Conservation (phyloP, 163 green algal genomes). For the Scenedesmus sp. region DNA sequence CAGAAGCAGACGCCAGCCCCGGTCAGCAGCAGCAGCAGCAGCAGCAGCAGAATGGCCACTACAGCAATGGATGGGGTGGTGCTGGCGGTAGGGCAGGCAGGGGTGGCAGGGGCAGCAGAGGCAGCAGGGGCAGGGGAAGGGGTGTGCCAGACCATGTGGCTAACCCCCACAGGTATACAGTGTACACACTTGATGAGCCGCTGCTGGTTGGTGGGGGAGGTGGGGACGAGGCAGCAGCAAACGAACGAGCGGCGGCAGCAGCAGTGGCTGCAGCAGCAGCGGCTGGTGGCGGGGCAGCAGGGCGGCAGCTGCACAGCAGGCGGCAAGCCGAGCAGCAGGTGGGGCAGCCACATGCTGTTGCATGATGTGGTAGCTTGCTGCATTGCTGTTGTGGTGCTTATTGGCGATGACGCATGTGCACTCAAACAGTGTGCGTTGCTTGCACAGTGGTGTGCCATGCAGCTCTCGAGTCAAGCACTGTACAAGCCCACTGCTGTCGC, state of each 20-base stretch:
- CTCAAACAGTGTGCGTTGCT: too few species aligned
- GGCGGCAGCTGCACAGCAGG: background rate
- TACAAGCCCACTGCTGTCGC: too few species aligned
- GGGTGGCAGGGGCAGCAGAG: conserved; percentile 25
- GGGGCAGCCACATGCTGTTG: background rate
- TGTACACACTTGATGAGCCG: conserved; percentile 75
- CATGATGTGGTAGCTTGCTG: background rate
- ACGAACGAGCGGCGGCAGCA: background rate
- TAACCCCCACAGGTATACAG: conserved; percentile 74
- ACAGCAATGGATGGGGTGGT: background rate
- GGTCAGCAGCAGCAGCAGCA: conserved; percentile 10
- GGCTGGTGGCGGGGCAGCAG: background rate
- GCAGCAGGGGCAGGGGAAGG: background rate
- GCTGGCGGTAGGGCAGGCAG: background rate
- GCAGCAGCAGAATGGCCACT: background rate
- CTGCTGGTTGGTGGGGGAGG: conserved; percentile 73
- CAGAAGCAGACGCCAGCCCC: background rate
- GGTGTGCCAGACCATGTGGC: conserved; percentile 74
- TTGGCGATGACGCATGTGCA: too few species aligned
- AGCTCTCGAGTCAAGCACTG: too few species aligned
- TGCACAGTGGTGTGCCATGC: too few species aligned
- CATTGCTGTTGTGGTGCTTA: too few species aligned
- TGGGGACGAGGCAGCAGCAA: background rate
- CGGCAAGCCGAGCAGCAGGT: background rate
- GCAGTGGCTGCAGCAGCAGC: conserved; percentile 10